A percentile compares a stretch with the other conserved stretches of the same genome.
These are phyloP conservation scores for Paulownia fortunei DNA, from an alignment of 257 asterid genomes.

Conservation along the genomic window DNA sequence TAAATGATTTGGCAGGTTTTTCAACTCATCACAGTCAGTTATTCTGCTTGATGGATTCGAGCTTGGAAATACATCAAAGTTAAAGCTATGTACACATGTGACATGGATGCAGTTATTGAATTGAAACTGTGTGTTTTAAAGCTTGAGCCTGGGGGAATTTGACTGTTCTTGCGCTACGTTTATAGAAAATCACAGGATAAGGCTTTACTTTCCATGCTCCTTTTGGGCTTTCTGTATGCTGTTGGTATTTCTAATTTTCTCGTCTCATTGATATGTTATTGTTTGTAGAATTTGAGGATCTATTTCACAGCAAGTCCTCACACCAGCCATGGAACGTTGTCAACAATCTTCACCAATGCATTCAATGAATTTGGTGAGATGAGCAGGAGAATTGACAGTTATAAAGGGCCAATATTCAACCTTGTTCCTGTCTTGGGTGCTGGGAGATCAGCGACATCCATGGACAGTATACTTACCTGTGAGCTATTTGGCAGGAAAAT, in stretches of 20 bases:
- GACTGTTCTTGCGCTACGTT: neutral
- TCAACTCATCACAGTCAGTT: neutral
- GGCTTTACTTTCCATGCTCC: neutral
- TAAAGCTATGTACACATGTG: neutral
- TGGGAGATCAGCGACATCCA: slow-evolving; percentile 62
- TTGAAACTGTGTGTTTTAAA: neutral
- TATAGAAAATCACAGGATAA: neutral
- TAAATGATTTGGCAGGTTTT: neutral
- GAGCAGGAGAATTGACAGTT: slow-evolving; percentile 41
- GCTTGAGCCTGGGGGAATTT: neutral
- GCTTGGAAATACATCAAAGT: neutral
- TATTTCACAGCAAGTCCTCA: slow-evolving; percentile 52
- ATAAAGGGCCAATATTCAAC: slow-evolving; percentile 56
- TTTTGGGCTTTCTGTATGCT: neutral
- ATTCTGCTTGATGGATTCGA: neutral
- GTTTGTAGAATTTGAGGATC: slow-evolving; percentile 75
- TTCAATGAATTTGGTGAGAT: slow-evolving; percentile 58
- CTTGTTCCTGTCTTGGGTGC: slow-evolving; percentile 81
- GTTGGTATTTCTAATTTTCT: neutral
- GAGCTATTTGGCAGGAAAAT: slow-evolving; percentile 74
- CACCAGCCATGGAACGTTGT: slow-evolving; percentile 54
- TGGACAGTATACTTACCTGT: slow-evolving; percentile 73
- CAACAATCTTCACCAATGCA: slow-evolving; percentile 51
- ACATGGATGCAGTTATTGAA: neutral
- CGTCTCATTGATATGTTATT: slow-evolving; percentile 16